phyloP scores from a whole-genome alignment of 345 rosid genomes.

The Firmiana major region DNA sequence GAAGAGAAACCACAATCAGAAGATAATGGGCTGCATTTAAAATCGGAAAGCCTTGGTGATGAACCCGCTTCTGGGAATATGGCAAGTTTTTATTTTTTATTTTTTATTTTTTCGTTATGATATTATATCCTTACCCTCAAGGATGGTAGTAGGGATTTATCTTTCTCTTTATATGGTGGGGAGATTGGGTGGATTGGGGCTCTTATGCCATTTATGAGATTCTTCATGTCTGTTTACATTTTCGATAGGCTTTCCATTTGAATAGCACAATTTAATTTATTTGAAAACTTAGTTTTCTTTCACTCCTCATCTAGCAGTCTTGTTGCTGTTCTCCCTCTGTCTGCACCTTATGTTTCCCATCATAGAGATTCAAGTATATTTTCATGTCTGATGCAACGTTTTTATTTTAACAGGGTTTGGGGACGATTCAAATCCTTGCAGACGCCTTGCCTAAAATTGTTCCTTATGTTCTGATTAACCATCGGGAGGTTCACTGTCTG shows the following conservation, averaged over 20 bases:
- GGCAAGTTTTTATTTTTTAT: slow-evolving; percentile 57
- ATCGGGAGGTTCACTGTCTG: slow-evolving; percentile 71
- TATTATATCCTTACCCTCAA: slow-evolving; percentile 14
- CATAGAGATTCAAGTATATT: not conserved
- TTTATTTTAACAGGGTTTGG: slow-evolving; percentile 60
- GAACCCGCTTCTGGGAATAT: slow-evolving; percentile 46
- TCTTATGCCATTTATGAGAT: not conserved
- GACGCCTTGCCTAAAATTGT: slow-evolving; percentile 97
- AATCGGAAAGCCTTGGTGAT: slow-evolving; percentile 37
- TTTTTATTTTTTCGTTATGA: too few relatives aligned
- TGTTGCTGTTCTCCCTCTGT: not conserved
- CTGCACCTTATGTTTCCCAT: too few relatives aligned
- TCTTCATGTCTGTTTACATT: not conserved
- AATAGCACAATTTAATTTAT: not conserved
- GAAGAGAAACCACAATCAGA: slow-evolving; percentile 37
- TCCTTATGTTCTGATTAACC: slow-evolving; percentile 95
- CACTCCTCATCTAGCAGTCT: not conserved
- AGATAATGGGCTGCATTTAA: slow-evolving; percentile 34
- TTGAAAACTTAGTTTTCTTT: not conserved
- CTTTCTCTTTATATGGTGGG: not conserved
- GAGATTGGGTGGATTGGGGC: not conserved
- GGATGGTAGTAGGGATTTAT: not conserved
- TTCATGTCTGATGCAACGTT: not conserved
- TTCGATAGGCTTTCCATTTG: not conserved
- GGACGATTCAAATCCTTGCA: slow-evolving; percentile 93